Conservation (phyloP, 352 stramenopile species). For the Globisporangium lucens region DNA sequence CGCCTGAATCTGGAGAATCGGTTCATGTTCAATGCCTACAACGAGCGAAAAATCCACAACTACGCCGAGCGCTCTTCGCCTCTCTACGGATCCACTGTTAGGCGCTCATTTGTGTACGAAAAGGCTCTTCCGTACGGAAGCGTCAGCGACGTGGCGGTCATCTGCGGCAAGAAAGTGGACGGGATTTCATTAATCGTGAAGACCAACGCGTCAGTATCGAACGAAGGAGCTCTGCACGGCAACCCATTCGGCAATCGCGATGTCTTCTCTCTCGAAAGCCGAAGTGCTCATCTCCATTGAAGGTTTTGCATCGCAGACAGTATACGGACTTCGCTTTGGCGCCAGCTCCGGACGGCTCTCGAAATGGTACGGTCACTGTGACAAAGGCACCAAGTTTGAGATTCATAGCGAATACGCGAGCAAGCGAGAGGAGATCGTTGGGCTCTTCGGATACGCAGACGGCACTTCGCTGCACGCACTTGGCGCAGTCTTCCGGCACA, state of each 20-base stretch:
- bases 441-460: constrained; percentile 62
- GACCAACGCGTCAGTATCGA: constrained; percentile 36
- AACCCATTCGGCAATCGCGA: constrained; percentile 73
- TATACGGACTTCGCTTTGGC: constrained; percentile 64
- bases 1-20: constrained; percentile 67
- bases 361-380: constrained; percentile 74
- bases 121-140: constrained; percentile 61
- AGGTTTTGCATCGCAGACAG: constrained; percentile 67
- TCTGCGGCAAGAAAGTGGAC: constrained; percentile 75
- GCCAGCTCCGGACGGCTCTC: constrained; percentile 55
- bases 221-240: constrained; percentile 52
- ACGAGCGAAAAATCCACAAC: constrained; percentile 62
- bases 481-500: constrained; percentile 58
- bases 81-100: constrained; percentile 39
- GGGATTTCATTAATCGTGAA: constrained; percentile 61
- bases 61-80: constrained; percentile 55
- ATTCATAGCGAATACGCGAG: constrained; percentile 44
- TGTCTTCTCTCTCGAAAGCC: constrained; percentile 48
- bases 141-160: constrained; percentile 59
- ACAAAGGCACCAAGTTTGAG: constrained; percentile 68
- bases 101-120: constrained; percentile 55
- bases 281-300: constrained; percentile 66
- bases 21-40: constrained; percentile 71
- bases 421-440: constrained; percentile 69
- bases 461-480: constrained; percentile 62